Base-by-base conservation (phyloP, 75 land plant genomes). In the Isoetes taiwanensis region DNA sequence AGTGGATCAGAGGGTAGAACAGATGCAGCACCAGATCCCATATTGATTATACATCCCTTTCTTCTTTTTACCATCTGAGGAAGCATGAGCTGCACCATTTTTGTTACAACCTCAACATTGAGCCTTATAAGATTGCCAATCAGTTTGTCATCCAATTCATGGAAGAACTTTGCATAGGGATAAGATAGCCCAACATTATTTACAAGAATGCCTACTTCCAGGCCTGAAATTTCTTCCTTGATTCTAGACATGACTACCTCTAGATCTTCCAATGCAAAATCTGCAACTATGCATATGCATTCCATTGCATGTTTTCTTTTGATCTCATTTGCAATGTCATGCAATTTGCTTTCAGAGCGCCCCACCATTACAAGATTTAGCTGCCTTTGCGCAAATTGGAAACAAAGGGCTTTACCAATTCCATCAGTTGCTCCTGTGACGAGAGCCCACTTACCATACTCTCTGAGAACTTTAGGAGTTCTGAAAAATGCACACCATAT, bases 351-450 rank as follows among this genome's bases (percentile, higher is more conserved):
- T 23, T 65, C 71, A 48, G 67, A 79, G 25, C 99, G 76, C n/a
- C 90, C 90, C 17, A 94, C 86, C 23, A 88, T 55, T 29, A 94
- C 68, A 54, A 94, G 43, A 38, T 82, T 94, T 41, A 94, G 66
- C 0, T 80, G 76, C 35, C 59, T 50, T 17, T 62, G 21, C 17
- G 96, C 99, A 32, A 94, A 60, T 56, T 84, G 69, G 34, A 80
- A 64, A 59, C 83, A 70, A 61, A 88, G 71, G 34, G 71, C 76
- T 29, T 64, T 72, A 21, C 99, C 99, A 28, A 94, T 94, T 26
- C 99, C 99, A 53, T 88, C 96, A 0, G 90, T 94, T 43, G 81
- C 43, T 0, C 96, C 99, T 23, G 99, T 94, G 34, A 94, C 76
- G 2, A 94, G 41, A 0, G 99, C 96, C 99, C 99, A 94, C 3